Evolutionary conservation across 208 protist species (phyloP).

Genomic region (Blechomonas ayalai): DNA sequence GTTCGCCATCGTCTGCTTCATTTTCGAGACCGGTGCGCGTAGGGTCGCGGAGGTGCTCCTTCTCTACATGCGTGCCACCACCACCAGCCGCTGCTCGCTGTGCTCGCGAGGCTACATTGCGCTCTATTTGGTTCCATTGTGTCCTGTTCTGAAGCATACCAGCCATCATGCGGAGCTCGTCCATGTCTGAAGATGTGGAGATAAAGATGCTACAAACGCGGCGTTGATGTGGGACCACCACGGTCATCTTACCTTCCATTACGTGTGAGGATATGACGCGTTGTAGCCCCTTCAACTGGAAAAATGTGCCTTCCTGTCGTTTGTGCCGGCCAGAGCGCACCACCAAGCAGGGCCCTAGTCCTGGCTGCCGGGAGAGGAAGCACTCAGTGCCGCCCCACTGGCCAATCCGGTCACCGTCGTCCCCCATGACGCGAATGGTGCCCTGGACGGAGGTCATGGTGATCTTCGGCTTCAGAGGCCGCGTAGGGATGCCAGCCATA

Average conservation of each 20-base stretch:
- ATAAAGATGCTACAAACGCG: conserved; percentile 59
- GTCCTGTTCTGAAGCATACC: conserved; percentile 38
- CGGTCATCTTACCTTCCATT: conserved; percentile 55
- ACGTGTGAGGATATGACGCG: conserved; percentile 45
- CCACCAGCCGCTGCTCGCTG: conserved; percentile 1
- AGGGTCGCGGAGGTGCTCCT: conserved; percentile 1
- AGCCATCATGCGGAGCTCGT: conserved; percentile 60
- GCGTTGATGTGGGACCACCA: conserved; percentile 46
- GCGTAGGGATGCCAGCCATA: no score
- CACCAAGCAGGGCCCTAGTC: conserved; percentile 70
- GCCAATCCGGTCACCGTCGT: conserved; percentile 60
- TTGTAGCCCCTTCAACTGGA: conserved; percentile 36
- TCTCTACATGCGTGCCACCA: not conserved
- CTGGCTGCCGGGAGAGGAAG: conserved; percentile 64
- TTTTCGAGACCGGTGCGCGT: not conserved
- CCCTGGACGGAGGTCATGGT: conserved; percentile 31
- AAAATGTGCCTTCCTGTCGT: conserved; percentile 63
- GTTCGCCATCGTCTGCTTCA: conserved; percentile 7
- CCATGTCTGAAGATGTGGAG: conserved; percentile 46
- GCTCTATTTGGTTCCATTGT: conserved; percentile 52
- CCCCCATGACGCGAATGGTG: conserved; percentile 38
- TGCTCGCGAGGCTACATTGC: conserved; percentile 37
- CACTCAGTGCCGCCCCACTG: conserved; percentile 83
- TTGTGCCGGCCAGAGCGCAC: conserved; percentile 61
- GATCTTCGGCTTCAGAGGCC: not conserved